Evolutionary conservation across 768 basidiomycete genomes (phyloP).

Genomic region (Hemileccinum rubropunctum): DNA sequence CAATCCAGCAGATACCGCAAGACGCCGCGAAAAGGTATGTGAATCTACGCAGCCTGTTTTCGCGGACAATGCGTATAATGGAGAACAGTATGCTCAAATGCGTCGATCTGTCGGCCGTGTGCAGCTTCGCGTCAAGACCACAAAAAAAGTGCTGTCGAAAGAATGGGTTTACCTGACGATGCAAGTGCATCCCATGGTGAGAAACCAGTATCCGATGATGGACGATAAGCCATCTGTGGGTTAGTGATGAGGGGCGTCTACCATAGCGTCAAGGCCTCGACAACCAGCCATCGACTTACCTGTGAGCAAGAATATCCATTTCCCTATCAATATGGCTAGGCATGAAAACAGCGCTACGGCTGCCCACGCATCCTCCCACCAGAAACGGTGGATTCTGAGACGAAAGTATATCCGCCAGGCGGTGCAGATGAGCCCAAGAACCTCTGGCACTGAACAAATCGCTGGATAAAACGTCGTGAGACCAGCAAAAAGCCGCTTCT

Average conservation of each 20-base stretch:
- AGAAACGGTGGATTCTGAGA: conserved; percentile 12
- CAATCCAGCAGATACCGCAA: conserved; percentile 1
- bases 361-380: conserved; percentile 23
- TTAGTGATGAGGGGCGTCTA: too few species aligned
- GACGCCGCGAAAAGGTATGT: background rate
- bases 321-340: conserved; percentile 2
- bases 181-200: conserved; percentile 1
- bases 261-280: too few species aligned
- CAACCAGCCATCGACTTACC: background rate
- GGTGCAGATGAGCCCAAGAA: conserved; percentile 9
- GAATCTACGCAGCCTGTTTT: background rate
- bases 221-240: background rate
- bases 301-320: conserved; percentile 4
- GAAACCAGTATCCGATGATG: conserved; percentile 5
- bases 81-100: conserved; percentile 18
- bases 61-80: conserved; percentile 11
- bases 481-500: background rate
- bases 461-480: background rate
- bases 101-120: background rate
- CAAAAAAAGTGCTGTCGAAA: background rate
- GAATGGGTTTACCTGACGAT: background rate
- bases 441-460: background rate
- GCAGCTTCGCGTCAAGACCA: background rate
- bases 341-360: conserved; percentile 5
- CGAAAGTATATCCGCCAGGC: conserved; percentile 13